Base-by-base conservation (phyloP, 768 basidiomycete genomes). In the Trametes cinnabarina region DNA sequence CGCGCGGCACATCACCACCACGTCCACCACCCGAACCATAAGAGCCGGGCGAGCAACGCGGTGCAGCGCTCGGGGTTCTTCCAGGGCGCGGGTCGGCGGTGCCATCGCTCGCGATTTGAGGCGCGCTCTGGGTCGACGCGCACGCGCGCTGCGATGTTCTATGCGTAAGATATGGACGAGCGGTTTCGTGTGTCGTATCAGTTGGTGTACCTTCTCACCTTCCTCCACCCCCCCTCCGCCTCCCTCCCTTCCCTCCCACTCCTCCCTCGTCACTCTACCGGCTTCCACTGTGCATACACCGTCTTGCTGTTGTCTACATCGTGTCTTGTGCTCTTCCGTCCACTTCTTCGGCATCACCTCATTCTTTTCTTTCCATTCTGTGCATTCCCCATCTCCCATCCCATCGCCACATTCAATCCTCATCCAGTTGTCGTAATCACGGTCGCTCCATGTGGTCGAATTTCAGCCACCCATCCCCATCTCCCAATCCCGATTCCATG, bases 1-100 rank as follows among this genome's bases (percentile, higher is more conserved):
- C 79, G 80, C 51, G 79, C 79, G 30, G 30, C 30, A 12, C 30
- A 32, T 12, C 30, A 32, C 59, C 74, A 78, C 44, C 83, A 84
- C 64, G 82, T 85, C 60, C 51, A 55, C 39, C 39, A 47, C 12
- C 85, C 87, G 22, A 89, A 89, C 68, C 72, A 75, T 68, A 88
- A 86, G 74, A 73, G 74, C 50, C 79, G 87, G 40, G 77, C 81
- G 53, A 76, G 79, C 44, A 74, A 76, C 53, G 79, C 84, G 50
- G 71, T 77, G 68, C 87, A 89, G 70, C 78, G 79, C 60, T 66
- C 72, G 20, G 67, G 68, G 11, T 76, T 71, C 56, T 72, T 71
- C 25, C 57, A 61, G 43, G 64, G 61, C 3, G 58, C 64, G 32
- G 63, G 57, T 28, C 64, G 42, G 57, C 60, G 22, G 61, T 66